Base-by-base conservation (phyloP, 768 basidiomycete species). In the Sarcodon aspratus region DNA sequence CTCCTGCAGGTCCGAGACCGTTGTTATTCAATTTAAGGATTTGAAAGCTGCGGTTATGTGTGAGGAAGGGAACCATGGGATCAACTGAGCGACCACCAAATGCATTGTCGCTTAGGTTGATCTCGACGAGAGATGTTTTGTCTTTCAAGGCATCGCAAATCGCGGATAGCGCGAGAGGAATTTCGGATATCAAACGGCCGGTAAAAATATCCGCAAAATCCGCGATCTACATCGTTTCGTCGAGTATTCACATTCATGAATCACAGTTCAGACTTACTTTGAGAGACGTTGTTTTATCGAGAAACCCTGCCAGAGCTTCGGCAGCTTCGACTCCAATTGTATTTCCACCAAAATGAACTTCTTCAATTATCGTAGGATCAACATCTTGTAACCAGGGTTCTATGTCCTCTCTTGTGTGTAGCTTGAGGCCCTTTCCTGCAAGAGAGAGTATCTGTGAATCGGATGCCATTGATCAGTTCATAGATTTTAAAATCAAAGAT, bases 161-260 rank as follows among this genome's bases (percentile, higher is more conserved):
- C 34, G 88, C 84, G 35, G 80, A 75, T 43, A 99, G 80, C 12
- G 96, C 91, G 50, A 69, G 75, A 5, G 95, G 96, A 61, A 99
- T 98, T 65, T 99, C 95, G 52, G 79, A 74, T 69, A 97, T 97
- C 59, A 96, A 76, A 54, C 95, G 88, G 48, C 94, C 90, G 2
- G 95, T 97, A 69, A 99, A 99, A 66, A 99, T 94, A 68, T 97
- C 95, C 32, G 91, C 86, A 55, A 97, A 88, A 70, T 98, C 84
- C 56, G 94, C 95, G 51, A 95, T 70, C 96, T 98, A 12, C 13
- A 15, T 17, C 15, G 35, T 32, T 34, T 31, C 31, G 34, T 11
- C 43, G 33, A 21, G 36, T 35, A 45, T 12, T 35, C 6, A 21
- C 21, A 9, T 36, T 21, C 7, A 33, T 12, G n/a, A 8, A 37